Base-by-base conservation (phyloP, 2,329 filamentous ascomycete species). In the Aspergillaceae sp. region DNA sequence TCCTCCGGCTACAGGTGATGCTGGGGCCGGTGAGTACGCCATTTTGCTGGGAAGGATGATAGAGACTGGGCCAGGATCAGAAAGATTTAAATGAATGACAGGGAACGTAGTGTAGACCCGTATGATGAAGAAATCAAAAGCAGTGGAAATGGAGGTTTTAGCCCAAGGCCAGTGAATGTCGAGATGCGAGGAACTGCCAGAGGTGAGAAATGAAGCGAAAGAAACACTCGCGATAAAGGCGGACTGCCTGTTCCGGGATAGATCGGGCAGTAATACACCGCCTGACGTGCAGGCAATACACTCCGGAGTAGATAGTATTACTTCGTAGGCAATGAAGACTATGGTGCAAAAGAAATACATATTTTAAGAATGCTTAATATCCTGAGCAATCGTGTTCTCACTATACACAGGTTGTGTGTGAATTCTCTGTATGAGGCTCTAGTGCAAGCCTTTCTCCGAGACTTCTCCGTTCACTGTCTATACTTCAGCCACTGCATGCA, bases 11-110 rank as follows among this genome's bases (percentile, higher is more conserved):
- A 48, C 51, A 29, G 54, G 54, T 10, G 54, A 55, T 30, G 43
- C 48, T 30, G 53, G 48, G 10, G 48, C 50, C 40, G 54, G 54
- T 27, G 54, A 56, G 46, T 56, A 54, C 37, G 54, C 54, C 54
- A 56, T 56, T 27, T 32, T 32, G 3, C 11, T 40, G 7, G 27
- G 7, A 41, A 9, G 40, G 10, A 5, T 7, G 6, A 11, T n/a
- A 4, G 26, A 10, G 8, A 9, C 29, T 8, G 38, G 40, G 28
- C 41, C 38, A 28, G 43, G 29, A 37, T 11, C n/a, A 10, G 40
- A 28, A 42, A 50, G 19, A 26, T n/a, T 19, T 34, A 33, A 7
- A 10, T 19, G n/a, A n/a, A 35, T n/a, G 29, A 42, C 9, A 34
- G 26, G 28, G 8, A 4, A 29, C 5, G 26, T 11, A 26, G 2